phyloP scores from a whole-genome alignment of 192 early-diverging fungal genomes.

The Backusella luteola region DNA sequence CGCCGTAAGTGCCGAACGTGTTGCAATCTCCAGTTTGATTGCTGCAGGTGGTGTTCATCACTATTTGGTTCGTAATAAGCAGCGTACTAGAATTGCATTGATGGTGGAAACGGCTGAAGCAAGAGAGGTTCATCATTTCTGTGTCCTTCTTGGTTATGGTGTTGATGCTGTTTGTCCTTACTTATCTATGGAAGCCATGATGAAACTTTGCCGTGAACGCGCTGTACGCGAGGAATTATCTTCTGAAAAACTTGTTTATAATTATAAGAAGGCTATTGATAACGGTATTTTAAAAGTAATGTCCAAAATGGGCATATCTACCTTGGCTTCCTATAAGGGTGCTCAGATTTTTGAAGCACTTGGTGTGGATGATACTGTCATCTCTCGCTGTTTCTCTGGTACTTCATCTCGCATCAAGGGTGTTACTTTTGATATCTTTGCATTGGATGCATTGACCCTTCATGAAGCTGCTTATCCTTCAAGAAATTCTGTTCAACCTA shows the following conservation, averaged over 20 bases:
- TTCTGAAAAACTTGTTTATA: conserved; percentile 71
- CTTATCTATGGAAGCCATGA: conserved; percentile 86
- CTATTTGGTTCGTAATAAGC: conserved; percentile 84
- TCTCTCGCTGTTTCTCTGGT: conserved; percentile 91
- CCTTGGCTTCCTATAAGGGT: conserved; percentile 96
- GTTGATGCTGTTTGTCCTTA: conserved; percentile 96
- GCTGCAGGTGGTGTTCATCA: conserved; percentile 94
- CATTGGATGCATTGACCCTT: conserved; percentile 81
- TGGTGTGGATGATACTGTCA: conserved; percentile 85
- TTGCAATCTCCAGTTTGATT: conserved; percentile 83
- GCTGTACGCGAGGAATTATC: conserved; percentile 63
- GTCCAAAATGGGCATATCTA: conserved; percentile 99
- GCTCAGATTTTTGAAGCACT: conserved; percentile 99
- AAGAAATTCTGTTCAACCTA: conserved; percentile 59
- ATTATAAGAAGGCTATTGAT: conserved; percentile 85
- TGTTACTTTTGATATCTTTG: conserved; percentile 78
- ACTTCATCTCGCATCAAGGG: conserved; percentile 96
- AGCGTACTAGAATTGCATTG: conserved; percentile 85
- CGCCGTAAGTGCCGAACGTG: conserved; percentile 58
- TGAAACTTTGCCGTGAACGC: conserved; percentile 85
- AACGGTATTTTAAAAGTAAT: conserved; percentile 98
- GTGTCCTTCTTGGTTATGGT: conserved; percentile 94
- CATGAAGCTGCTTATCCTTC: conserved; percentile 85
- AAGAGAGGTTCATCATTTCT: conserved; percentile 94
- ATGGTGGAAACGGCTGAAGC: conserved; percentile 93